Conservation (phyloP, 202 grass and related monocot genomes). For the Saccharum hybrid region DNA sequence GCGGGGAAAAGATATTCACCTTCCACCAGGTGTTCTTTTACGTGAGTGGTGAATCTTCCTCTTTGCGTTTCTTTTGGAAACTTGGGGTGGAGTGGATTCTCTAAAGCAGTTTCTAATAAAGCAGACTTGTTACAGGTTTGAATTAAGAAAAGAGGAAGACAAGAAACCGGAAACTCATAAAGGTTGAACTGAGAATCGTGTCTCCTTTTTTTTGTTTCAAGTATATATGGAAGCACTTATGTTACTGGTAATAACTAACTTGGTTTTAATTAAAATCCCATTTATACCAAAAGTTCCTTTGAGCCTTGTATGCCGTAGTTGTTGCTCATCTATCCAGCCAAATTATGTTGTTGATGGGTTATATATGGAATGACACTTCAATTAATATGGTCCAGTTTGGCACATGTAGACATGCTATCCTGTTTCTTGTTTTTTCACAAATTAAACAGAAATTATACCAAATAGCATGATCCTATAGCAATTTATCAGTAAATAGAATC, state of each 20-base stretch:
- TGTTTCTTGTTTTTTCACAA: too few species aligned
- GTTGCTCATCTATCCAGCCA: not conserved
- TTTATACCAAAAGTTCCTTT: too few species aligned
- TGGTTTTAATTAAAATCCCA: too few species aligned
- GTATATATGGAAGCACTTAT: too few species aligned
- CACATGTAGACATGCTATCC: too few species aligned
- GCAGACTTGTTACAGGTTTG: not conserved
- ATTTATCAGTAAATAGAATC: too few species aligned
- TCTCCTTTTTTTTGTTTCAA: not conserved
- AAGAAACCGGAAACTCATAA: not conserved
- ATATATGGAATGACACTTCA: not conserved
- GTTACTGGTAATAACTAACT: not conserved
- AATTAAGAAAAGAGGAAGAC: not conserved
- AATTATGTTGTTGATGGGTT: not conserved
- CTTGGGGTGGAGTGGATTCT: not conserved
- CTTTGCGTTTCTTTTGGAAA: not conserved
- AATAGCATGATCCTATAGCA: too few species aligned
- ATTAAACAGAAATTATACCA: too few species aligned
- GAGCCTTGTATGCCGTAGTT: too few species aligned
- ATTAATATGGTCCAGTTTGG: too few species aligned
- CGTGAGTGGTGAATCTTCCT: constrained; percentile 1
- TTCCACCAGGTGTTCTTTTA: constrained; percentile 23
- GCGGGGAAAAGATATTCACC: constrained; percentile 30
- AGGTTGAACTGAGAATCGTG: not conserved
- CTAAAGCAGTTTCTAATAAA: too few species aligned